Evolutionary conservation across 306 rosid species (phyloP).

Genomic region (apple (Malus domestica)): DNA sequence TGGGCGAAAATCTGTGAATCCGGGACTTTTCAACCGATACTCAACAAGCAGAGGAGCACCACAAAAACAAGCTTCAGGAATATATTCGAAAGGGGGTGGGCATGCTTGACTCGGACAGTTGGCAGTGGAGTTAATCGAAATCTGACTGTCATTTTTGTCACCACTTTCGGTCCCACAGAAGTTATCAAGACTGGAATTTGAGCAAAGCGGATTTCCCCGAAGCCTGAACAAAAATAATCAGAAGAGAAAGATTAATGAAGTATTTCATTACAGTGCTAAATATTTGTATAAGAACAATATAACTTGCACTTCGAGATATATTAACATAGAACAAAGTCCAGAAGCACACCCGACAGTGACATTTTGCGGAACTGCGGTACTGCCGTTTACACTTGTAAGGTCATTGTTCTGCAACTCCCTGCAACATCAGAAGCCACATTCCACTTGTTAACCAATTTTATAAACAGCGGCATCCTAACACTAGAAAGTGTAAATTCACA

Average conservation of each 20-base stretch:
- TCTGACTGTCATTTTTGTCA: slow-evolving; percentile 3
- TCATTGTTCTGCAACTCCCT: slow-evolving; percentile 78
- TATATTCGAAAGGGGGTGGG: slow-evolving; percentile 57
- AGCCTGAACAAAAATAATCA: slow-evolving; percentile 52
- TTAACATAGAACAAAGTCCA: slow-evolving; percentile 21
- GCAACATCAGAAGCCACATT: slow-evolving; percentile 27
- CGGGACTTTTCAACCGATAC: slow-evolving; percentile 93
- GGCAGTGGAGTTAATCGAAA: slow-evolving; percentile 14
- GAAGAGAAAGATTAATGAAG: slow-evolving; percentile 6
- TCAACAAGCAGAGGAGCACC: slow-evolving; percentile 52
- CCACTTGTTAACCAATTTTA: slow-evolving; percentile 2
- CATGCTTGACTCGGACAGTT: slow-evolving; percentile 43
- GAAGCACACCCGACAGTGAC: slow-evolving; percentile 67
- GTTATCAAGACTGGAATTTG: slow-evolving; percentile 25
- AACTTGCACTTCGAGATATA: not conserved
- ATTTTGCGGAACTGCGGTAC: slow-evolving; percentile 43
- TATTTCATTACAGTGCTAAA: not conserved
- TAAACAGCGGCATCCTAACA: not conserved
- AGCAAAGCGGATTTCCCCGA: slow-evolving; percentile 75
- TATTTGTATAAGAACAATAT: not conserved
- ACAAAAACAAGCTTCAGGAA: slow-evolving; percentile 49
- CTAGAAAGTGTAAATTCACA: not conserved
- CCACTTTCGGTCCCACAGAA: slow-evolving; percentile 48
- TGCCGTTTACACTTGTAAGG: slow-evolving; percentile 48
- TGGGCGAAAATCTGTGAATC: slow-evolving; percentile 55